Base-by-base conservation (phyloP, 805 yeast species). In the Metschnikowia cubensis region DNA sequence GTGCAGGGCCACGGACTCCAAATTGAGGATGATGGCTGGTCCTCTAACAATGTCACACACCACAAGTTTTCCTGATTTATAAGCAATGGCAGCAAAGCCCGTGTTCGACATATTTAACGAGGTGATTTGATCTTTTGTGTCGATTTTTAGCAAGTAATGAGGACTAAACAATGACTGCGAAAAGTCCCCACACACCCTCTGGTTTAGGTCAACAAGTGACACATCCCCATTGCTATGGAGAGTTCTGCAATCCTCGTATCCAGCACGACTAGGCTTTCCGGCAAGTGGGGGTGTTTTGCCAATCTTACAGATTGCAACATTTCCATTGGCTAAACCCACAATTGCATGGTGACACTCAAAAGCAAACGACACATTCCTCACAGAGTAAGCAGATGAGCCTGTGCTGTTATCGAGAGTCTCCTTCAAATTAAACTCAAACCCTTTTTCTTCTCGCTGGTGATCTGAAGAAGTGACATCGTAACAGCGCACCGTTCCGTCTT, bases 381-480 rank as follows among this genome's bases (percentile, higher is more conserved):
- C 80, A 0, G 78, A 67, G 17, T 76, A 65, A 11, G 77, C 73
- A 1, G 68, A 65, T 0, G 67, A 64, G 37, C 64, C 59, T 1
- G 59, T 57, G 25, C 63, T 58, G 38, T 65, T 65, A 35, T 58
- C 64, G 39, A 73, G 60, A 1, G 73, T 67, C 36, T 67, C 70
- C 33, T 62, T 61, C 42, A 73, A 61, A 47, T 67, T 63, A 32
- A 72, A 55, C 52, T 69, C 73, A 1, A 73, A 59, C 6, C 61
- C 55, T 35, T 60, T 61, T 44, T 68, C 73, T 8, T 63, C 56
- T 21, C 66, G 72, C 44, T 57, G 66, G 21, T 60, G 65, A 42
- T 88, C 96, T 18, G 87, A 86, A 50, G 83, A 81, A 0, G 95
- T 82, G 0, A 89, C 84, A 67, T 92, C 96, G 83, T 90, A 84